phyloP scores from a whole-genome alignment of 192 early-diverging fungal genomes.

The Tieghemiomyces parasiticus region DNA sequence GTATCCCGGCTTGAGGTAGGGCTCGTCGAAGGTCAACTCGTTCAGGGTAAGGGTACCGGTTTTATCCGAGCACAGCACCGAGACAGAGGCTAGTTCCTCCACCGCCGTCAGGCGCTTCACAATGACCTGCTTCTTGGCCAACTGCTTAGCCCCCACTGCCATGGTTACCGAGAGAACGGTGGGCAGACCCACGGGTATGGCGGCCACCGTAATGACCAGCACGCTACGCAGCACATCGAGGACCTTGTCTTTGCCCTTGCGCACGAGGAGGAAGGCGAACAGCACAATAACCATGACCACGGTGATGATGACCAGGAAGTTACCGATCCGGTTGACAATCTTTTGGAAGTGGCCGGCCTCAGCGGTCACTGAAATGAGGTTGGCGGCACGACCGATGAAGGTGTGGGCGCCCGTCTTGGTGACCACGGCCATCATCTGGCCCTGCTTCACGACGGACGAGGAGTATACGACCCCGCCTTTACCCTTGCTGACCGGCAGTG shows the following conservation, averaged over 20 bases:
- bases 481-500: conserved; percentile 72
- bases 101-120: conserved; percentile 89
- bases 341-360: conserved; percentile 97
- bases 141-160: conserved; percentile 77
- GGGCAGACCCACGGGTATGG: conserved; percentile 84
- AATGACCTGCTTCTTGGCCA: conserved; percentile 83
- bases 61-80: conserved; percentile 73
- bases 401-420: conserved; percentile 85
- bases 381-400: conserved; percentile 91
- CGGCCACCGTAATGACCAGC: conserved; percentile 84
- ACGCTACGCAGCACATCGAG: conserved; percentile 49
- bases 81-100: conserved; percentile 81
- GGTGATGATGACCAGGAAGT: conserved; percentile 80
- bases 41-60: conserved; percentile 86
- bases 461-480: conserved; percentile 77
- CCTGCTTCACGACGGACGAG: conserved; percentile 88
- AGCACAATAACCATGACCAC: conserved; percentile 63
- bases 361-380: conserved; percentile 78
- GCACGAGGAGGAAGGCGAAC: conserved; percentile 51
- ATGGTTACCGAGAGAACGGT: conserved; percentile 90
- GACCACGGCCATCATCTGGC: conserved; percentile 83
- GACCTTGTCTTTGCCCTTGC: conserved; percentile 32
- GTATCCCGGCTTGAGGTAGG: conserved; percentile 46
- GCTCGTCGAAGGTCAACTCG: conserved; percentile 81
- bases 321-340: conserved; percentile 82